A percentile compares a stretch with the other conserved stretches of the same genome.
These are phyloP conservation scores for Erysimum cheiri DNA, from an alignment of 441 rosid genomes.

Conservation along the genomic window DNA sequence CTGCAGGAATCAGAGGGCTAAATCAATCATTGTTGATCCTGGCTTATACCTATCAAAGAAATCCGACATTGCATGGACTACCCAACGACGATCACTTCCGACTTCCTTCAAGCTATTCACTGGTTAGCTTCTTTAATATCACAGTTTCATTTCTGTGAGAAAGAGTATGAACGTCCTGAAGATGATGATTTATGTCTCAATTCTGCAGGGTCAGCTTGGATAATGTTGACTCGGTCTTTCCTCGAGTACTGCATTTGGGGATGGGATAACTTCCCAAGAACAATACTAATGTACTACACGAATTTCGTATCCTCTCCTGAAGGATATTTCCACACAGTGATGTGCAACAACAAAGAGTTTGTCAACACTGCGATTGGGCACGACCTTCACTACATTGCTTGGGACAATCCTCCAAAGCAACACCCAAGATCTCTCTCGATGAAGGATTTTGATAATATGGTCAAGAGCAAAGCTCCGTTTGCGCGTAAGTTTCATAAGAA, in stretches of 20 bases:
- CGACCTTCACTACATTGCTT: conserved; percentile 94
- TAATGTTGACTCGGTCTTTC: conserved; percentile 70
- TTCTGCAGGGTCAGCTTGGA: conserved; percentile 88
- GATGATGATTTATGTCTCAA: conserved; percentile 16
- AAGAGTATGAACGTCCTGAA: conserved; percentile 1
- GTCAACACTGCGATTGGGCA: conserved; percentile 66
- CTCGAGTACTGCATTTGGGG: conserved; percentile 86
- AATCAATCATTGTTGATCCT: conserved; percentile 87
- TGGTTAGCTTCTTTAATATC: conserved; percentile 50
- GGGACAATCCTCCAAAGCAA: conserved; percentile 97
- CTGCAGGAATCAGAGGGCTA: conserved; percentile 82
- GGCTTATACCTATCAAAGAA: conserved; percentile 89
- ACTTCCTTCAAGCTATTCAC: conserved; percentile 88
- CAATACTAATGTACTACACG: conserved; percentile 83
- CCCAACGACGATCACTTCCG: conserved; percentile 88
- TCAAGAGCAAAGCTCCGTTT: conserved; percentile 82
- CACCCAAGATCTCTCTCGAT: conserved; percentile 71
- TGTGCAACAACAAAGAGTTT: conserved; percentile 74
- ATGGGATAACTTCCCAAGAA: conserved; percentile 90
- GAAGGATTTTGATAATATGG: conserved; percentile 81
- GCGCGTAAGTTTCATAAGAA: conserved; percentile 83
- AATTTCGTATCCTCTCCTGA: conserved; percentile 93
- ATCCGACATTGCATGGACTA: conserved; percentile 83
- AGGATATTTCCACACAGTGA: conserved; percentile 92
- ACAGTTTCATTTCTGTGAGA: background rate